Evolutionary conservation across 2,329 filamentous ascomycete genomes (phyloP).

Genomic region (Coniochaeta sp.): DNA sequence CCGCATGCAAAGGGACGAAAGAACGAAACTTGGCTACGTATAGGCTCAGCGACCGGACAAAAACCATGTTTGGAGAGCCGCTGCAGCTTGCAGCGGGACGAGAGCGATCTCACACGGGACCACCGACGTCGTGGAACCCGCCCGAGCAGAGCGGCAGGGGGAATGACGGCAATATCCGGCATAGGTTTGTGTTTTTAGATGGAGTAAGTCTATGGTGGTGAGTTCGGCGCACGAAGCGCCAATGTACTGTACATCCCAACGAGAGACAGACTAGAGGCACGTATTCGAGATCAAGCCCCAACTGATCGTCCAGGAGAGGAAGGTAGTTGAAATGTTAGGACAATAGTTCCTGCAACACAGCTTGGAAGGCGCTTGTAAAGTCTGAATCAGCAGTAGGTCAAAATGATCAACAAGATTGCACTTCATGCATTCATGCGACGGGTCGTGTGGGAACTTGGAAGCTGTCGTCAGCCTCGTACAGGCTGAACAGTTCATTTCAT

Average conservation of each 20-base stretch:
- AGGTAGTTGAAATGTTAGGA: background rate
- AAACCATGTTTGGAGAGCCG: background rate
- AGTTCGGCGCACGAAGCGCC: background rate
- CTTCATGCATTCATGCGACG: conserved; percentile 19
- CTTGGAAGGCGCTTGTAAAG: conserved; percentile 6
- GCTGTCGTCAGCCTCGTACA: conserved; percentile 2
- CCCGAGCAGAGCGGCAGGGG: background rate
- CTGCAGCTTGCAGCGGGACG: conserved; percentile 7
- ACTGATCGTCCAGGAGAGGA: background rate
- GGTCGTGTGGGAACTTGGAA: background rate
- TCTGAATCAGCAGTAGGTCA: conserved; percentile 15
- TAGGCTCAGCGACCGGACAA: background rate
- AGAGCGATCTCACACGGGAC: conserved; percentile 15
- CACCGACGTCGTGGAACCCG: conserved; percentile 11
- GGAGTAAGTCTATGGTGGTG: background rate
- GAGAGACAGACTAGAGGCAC: background rate
- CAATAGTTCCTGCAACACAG: background rate
- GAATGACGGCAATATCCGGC: background rate
- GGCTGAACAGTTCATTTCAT: background rate
- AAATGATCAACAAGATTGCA: conserved; percentile 15
- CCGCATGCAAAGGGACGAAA: background rate
- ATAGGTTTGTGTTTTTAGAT: background rate
- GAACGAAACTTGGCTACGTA: background rate
- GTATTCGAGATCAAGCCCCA: background rate
- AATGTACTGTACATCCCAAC: background rate